Evolutionary conservation across 2,329 filamentous ascomycete genomes (phyloP), one percentile per base, ranked within the genome.

Genomic region (Lasiodiplodia sp.): DNA sequence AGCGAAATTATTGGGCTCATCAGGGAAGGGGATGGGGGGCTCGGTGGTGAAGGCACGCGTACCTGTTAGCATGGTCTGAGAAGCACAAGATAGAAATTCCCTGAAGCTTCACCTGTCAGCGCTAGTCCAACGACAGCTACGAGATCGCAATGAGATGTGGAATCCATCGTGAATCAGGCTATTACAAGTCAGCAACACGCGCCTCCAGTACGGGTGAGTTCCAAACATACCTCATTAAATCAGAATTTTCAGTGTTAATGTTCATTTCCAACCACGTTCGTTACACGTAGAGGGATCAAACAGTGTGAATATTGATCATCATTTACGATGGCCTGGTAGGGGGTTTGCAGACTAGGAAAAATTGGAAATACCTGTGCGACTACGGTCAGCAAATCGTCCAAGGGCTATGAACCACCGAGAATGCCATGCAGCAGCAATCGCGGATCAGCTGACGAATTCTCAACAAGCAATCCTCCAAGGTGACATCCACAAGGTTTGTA

Each of bases 271-370:
- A 72, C 71, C 69, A 73, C 77, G 76, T 76, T 82, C 81, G 80
- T 83, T 84, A 84, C 79, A 78, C 76, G 80, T 78, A 78, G 77
- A 79, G 79, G 80, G 83, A 82, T 89, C 87, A 88, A 88, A 89
- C 87, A 89, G 87, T 89, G 87, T 89, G 87, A 89, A 89, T 89
- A 89, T 83, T 83, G 82, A 85, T 89, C 87, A 89, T 89, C 87
- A 89, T 88, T 74, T 78, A 71, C 74, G 78, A 80, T 79, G 78
- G 81, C 81, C 78, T 79, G 76, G 75, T 73, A 73, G 74, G 73
- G 71, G 69, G 68, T 68, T 71, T 25, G 31, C n/a, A 28, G 34
- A 8, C 31, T 70, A 73, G 66, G 70, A 65, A 70, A 70, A 56
- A 69, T 52, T 73, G 69, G 40, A 52, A 70, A 73, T 69, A 75